Base-by-base conservation (phyloP, 805 yeast genomes). In the Groenewaldozyma salmanticensis region DNA sequence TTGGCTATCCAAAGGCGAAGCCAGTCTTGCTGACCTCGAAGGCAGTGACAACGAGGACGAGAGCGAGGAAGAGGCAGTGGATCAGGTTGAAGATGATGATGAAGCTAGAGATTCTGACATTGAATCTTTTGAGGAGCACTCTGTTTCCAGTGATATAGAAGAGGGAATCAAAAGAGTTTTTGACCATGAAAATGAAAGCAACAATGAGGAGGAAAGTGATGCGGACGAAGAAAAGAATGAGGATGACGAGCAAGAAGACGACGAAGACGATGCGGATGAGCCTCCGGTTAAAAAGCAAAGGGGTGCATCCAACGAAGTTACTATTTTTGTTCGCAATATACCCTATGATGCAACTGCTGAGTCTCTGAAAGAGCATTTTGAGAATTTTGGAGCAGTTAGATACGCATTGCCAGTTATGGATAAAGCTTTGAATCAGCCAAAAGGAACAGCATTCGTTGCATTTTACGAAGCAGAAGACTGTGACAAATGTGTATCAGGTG, bases 381-480 rank as follows among this genome's bases (percentile, higher is more conserved):
- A 64, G 43, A 72, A 76, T 51, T 87, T 92, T 58, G 98, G 98
- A 9, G 73, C 82, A 4, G 86, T 92, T 18, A 80, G 81, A 52
- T 92, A 87, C 58, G 98, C 98, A 1, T 70, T 92, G 35, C 96
- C 97, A 0, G 98, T 92, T 11, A 69, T 81, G 47, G 98, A 92
- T 55, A 82, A 70, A 55, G 81, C 70, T 42, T 79, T 95, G 2
- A 94, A 94, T 4, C 66, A 84, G 45, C 90, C 97, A 9, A 83
- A 72, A 58, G 98, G 98, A 47, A 81, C 96, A 1, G 98, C 96
- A 0, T 92, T 92, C 58, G 95, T 92, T 33, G 94, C 95, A 0
- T 92, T 92, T 58, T 61, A 59, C 38, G 65, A 71, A 18, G 75
- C 74, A 40, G 77, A 71, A 3, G 74, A 81, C 2, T 83, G 76